phyloP scores from a whole-genome alignment of 2,329 filamentous ascomycete genomes.

The Thielaviopsis ethacetica region DNA sequence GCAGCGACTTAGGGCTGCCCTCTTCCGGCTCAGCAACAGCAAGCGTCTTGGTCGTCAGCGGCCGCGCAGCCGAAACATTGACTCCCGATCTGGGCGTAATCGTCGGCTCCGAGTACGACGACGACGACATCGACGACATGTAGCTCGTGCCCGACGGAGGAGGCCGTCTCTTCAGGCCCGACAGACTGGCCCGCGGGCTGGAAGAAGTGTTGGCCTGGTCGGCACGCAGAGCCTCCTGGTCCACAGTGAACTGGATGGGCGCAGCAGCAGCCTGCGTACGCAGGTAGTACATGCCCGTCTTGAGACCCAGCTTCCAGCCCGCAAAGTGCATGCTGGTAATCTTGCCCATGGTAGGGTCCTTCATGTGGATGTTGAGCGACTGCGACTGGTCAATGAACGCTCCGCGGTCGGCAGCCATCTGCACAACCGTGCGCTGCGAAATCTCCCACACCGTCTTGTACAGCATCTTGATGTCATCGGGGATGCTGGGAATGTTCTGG shows the following conservation, averaged over 20 bases:
- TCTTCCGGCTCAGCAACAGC: slow-evolving; percentile 33
- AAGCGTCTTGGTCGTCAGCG: slow-evolving; percentile 60
- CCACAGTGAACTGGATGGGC: slow-evolving; percentile 97
- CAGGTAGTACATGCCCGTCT: slow-evolving; percentile 99
- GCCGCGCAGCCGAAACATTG: slow-evolving; percentile 41
- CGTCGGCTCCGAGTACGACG: slow-evolving; percentile 47
- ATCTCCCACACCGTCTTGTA: slow-evolving; percentile 99
- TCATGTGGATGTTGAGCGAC: slow-evolving; percentile 98
- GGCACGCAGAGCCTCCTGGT: slow-evolving; percentile 85
- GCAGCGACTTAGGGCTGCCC: slow-evolving; percentile 61
- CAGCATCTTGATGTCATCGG: slow-evolving; percentile 82
- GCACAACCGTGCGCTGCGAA: slow-evolving; percentile 82
- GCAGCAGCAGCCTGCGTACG: slow-evolving; percentile 93
- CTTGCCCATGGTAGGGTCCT: slow-evolving; percentile 98
- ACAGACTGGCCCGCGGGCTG: slow-evolving; percentile 29
- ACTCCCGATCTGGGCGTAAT: slow-evolving; percentile 31
- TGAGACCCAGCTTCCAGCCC: slow-evolving; percentile 96
- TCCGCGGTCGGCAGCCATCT: slow-evolving; percentile 97
- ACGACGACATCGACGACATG: slow-evolving; percentile 41
- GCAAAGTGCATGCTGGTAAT: slow-evolving; percentile 99
- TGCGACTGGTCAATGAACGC: slow-evolving; percentile 99
- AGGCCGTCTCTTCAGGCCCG: slow-evolving; percentile 52
- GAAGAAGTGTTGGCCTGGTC: slow-evolving; percentile 63
- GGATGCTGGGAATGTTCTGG: slow-evolving; percentile 93
- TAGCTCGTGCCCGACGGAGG: slow-evolving; percentile 36